phyloP scores from a whole-genome alignment of 331 rosid genomes.

The Malus hybrid region DNA sequence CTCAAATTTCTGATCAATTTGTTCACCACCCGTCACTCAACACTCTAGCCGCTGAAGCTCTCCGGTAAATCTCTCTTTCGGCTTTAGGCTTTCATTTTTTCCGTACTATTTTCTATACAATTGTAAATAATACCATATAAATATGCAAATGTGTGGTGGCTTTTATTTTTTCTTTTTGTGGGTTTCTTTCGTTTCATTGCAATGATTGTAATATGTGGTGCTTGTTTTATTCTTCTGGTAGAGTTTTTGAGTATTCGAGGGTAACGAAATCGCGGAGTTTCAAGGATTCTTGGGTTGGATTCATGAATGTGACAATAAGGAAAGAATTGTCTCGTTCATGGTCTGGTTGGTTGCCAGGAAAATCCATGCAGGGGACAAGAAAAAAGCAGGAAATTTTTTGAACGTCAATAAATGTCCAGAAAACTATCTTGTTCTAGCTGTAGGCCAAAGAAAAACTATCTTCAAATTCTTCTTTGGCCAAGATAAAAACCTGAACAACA shows the following conservation, averaged over 20 bases:
- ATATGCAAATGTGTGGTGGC: background rate
- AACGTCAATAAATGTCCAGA: background rate
- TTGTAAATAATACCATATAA: background rate
- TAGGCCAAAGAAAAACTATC: background rate
- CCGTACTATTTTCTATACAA: background rate
- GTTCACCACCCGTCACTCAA: background rate
- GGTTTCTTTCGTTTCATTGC: background rate
- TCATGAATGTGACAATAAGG: background rate
- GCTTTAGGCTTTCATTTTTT: background rate
- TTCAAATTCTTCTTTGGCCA: background rate
- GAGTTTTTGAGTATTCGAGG: background rate
- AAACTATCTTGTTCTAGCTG: background rate
- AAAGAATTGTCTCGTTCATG: background rate
- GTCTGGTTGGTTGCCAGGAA: conserved; percentile 1
- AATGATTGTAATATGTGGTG: background rate
- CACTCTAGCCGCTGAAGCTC: background rate
- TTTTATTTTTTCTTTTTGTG: background rate
- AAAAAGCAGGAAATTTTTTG: background rate
- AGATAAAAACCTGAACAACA: background rate
- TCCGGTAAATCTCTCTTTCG: background rate
- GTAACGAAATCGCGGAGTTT: background rate
- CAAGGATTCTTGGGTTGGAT: background rate
- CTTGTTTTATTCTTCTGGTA: background rate
- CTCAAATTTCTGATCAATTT: background rate
- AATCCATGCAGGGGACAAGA: background rate